These are phyloP conservation scores for Picochlorum sp. DNA, from an alignment of 139 green algal genomes.

Conservation along the genomic window DNA sequence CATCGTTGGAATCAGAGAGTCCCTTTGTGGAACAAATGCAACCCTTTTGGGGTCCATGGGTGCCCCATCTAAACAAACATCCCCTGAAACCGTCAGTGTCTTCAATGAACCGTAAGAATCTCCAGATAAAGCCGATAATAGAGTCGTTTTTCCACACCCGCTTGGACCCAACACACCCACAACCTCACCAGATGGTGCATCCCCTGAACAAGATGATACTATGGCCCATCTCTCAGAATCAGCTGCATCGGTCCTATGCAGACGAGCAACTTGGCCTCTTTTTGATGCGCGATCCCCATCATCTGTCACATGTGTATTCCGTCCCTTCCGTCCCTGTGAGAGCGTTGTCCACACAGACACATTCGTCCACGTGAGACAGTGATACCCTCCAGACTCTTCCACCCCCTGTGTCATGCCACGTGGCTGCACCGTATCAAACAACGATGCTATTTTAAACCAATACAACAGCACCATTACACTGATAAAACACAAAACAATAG, in stretches of 20 bases:
- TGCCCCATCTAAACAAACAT: constrained; percentile 16
- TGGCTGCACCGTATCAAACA: neutral
- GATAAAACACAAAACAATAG: neutral
- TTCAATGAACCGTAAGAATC: constrained; percentile 6
- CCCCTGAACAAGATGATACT: constrained; percentile 10
- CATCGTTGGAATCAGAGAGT: constrained; percentile 55
- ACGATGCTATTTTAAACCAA: neutral
- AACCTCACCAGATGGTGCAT: constrained; percentile 17
- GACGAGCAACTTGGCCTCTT: too few relatives aligned
- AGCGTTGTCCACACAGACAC: neutral
- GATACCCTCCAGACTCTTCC: neutral
- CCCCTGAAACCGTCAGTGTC: constrained; percentile 4
- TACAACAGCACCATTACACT: neutral
- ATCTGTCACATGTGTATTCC: neutral
- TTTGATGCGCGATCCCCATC: neutral
- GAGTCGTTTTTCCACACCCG: constrained; percentile 61
- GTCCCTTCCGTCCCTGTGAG: neutral
- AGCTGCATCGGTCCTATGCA: too few relatives aligned
- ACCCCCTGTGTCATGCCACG: neutral
- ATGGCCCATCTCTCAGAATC: constrained; percentile 4
- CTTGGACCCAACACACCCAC: constrained; percentile 34
- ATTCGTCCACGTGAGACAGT: neutral
- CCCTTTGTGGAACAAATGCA: constrained; percentile 58
- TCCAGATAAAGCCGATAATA: constrained; percentile 50
- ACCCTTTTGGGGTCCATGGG: constrained; percentile 1